Evolutionary conservation across 2,329 filamentous ascomycete genomes (phyloP), one percentile per base, ranked within the genome.

Genomic region (Colletotrichum sp.): DNA sequence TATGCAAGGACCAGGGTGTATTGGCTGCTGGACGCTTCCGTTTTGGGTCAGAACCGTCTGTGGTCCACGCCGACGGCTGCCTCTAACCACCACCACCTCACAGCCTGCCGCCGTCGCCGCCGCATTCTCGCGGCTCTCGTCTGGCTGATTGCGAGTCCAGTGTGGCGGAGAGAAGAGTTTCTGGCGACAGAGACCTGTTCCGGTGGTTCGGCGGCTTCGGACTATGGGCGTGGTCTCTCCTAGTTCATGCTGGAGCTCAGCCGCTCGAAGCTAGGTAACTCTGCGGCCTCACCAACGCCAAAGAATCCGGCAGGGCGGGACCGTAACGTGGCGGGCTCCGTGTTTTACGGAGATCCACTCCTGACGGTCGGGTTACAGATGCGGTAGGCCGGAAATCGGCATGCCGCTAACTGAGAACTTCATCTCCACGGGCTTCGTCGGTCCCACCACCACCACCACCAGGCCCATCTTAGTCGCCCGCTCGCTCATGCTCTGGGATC

Each of bases 311-410:
- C 32, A 39, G 55, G 4, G 49, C 55, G 63, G 72, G 65, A 76
- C 70, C 70, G 70, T 76, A 75, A 66, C 60, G 36, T 68, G 73
- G 15, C 7, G 44, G 34, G 8, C 36, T 64, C 75, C 71, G 71
- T 76, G 65, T 75, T 70, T 71, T 55, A 75, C 71, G 71, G 71
- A 75, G 66, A 24, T 32, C 71, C 75, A 69, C 60, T 30, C 32
- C 24, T n/a, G 30, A 71, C 71, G 65, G 65, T 71, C 66, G 60
- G 66, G 44, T 63, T 21, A n/a, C 55, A 69, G 15, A n/a, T 63
- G 36, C 68, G 68, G 57, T 52, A 59, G 60, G 32, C 66, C 66
- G 66, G 66, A 75, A 75, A 75, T 75, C 60, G 66, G 65, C 66
- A 75, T 55, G 66, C 52, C 60, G 32, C 71, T 67, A 36, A 49